Evolutionary conservation across 768 basidiomycete species (phyloP).

Genomic region (Mycena olivaceomarginata): DNA sequence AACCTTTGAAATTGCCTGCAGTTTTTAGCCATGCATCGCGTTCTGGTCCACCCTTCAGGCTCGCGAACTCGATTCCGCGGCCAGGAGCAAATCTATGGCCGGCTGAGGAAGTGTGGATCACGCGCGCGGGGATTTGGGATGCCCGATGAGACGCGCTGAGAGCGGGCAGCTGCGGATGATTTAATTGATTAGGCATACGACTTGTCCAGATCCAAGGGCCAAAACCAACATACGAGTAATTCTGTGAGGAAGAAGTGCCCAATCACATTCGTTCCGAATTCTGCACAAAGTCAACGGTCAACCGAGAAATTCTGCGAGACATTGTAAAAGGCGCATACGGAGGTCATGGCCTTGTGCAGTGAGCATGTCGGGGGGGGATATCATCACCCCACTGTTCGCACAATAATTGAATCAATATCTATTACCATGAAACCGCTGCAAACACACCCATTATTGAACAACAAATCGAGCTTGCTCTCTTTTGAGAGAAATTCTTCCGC

Average conservation of each 20-base stretch:
- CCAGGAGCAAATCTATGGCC: neutral
- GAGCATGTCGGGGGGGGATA: neutral
- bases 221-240: neutral
- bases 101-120: neutral
- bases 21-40: neutral
- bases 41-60: neutral
- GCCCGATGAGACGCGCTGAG: neutral
- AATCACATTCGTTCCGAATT: neutral
- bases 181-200: neutral
- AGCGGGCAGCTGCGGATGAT: neutral
- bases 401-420: neutral
- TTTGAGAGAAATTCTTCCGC: neutral
- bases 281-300: neutral
- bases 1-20: neutral
- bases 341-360: neutral
- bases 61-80: neutral
- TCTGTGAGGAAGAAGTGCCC: conserved; percentile 6
- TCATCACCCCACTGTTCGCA: neutral
- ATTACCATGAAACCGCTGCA: neutral
- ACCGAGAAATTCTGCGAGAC: neutral
- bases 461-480: neutral
- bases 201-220: neutral
- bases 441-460: neutral
- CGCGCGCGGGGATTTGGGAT: neutral
- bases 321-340: neutral